Base-by-base conservation (phyloP, 495 filamentous ascomycete genomes). In the Aspergillus affinis region DNA sequence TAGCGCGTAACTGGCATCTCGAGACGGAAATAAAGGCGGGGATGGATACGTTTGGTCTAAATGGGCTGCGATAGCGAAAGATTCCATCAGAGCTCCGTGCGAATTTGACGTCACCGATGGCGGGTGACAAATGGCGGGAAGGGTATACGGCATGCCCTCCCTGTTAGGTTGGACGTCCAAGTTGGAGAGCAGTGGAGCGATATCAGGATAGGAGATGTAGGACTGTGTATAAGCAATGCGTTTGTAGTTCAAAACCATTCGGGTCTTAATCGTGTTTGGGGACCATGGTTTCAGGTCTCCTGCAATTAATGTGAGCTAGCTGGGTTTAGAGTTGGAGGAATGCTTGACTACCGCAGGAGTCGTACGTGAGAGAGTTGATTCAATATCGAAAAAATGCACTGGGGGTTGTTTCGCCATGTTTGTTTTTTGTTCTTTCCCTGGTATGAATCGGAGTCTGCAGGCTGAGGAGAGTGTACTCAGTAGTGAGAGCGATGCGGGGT, bases 161-260 rank as follows among this genome's bases (percentile, higher is more conserved):
- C 65, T 50, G 47, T 68, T 51, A 36, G 74, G 66, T n/a, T 57
- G 45, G n/a, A 78, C 52, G 2, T 21, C 65, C 18, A 74, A 49
- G 17, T 55, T 44, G 23, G 64, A 63, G 17, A 72, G 66, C 3
- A 78, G 54, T 13, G 73, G 71, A 3, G 66, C 71, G 29, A 78
- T 76, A 48, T 77, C 76, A 3, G 75, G 75, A 61, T 77, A 77
- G 30, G 76, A 76, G 36, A 76, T 66, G 62, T 65, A 78, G 57
- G 68, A 71, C 58, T 78, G 69, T 12, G 75, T 77, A 60, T 76
- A 77, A 12, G 69, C 73, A 54, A 76, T 73, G 1, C 64, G 60
- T 52, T 78, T 78, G 69, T 71, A 76, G 64, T 78, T 78, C 12
- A 77, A 63, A 12, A 71, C 66, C 18, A 69, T 52, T n/a, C 76